Evolutionary conservation across 805 yeast species (phyloP).

Genomic region (Candida tallmaniae): DNA sequence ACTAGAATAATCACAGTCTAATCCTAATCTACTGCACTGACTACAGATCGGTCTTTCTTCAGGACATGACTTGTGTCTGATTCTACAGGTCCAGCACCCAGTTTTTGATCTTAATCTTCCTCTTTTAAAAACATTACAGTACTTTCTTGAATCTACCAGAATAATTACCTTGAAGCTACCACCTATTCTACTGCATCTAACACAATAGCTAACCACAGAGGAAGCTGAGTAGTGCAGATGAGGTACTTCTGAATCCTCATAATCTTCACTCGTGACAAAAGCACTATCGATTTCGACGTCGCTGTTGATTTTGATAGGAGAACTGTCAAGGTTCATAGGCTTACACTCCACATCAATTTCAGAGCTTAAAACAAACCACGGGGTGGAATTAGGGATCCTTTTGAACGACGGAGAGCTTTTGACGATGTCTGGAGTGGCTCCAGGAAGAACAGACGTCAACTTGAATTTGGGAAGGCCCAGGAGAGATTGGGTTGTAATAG

Average conservation of each 20-base stretch:
- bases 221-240: neutral
- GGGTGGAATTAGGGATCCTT: neutral
- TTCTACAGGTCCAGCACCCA: constrained; percentile 79
- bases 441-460: too few species aligned
- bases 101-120: constrained; percentile 1
- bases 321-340: neutral
- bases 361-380: neutral
- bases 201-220: neutral
- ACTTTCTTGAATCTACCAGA: too few species aligned
- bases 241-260: constrained; percentile 1
- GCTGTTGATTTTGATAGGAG: neutral
- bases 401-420: constrained; percentile 1
- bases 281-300: constrained; percentile 16
- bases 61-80: constrained; percentile 69
- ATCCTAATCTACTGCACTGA: constrained; percentile 53
- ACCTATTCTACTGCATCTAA: neutral
- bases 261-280: constrained; percentile 17
- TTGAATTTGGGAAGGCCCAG: too few species aligned
- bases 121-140: too few species aligned
- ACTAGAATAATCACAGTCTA: constrained; percentile 43
- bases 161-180: too few species aligned
- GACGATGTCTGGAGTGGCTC: constrained; percentile 1
- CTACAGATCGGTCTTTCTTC: constrained; percentile 59
- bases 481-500: too few species aligned
- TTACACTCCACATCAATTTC: too few species aligned